Percentiles rank a stretch among this genome's conserved stretches.
Evolutionary conservation across 2,329 filamentous ascomycete genomes (phyloP).

Genomic region (Venturia carpophila): DNA sequence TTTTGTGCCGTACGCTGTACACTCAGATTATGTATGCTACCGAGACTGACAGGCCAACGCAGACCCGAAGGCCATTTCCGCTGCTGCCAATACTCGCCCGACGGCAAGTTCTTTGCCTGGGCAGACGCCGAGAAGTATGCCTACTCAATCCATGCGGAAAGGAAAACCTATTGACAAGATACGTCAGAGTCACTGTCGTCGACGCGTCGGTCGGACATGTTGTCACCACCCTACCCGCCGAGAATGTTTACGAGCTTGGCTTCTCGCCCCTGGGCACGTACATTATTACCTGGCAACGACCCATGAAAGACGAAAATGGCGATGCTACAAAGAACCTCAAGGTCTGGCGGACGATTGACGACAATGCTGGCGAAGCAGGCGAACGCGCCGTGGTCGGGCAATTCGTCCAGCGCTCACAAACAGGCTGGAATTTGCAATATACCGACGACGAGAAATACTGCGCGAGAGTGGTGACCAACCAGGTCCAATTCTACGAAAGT

Average conservation of each 20-base stretch:
- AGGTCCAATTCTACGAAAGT: constrained; percentile 95
- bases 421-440: constrained; percentile 96
- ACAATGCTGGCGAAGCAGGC: constrained; percentile 40
- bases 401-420: constrained; percentile 94
- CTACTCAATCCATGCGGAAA: background rate
- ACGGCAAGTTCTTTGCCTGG: constrained; percentile 94
- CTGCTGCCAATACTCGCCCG: constrained; percentile 91
- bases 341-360: constrained; percentile 81
- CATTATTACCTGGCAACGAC: constrained; percentile 93
- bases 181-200: constrained; percentile 64
- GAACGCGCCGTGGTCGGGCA: constrained; percentile 52
- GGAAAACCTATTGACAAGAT: constrained; percentile 20
- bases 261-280: constrained; percentile 92
- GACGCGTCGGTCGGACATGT: constrained; percentile 70
- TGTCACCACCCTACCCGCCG: constrained; percentile 65
- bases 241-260: constrained; percentile 86
- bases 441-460: constrained; percentile 89
- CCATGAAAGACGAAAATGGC: constrained; percentile 84
- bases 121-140: constrained; percentile 68
- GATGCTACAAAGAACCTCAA: constrained; percentile 95
- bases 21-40: no score
- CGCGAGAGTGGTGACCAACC: constrained; percentile 88
- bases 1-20: constrained; percentile 50
- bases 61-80: constrained; percentile 90
- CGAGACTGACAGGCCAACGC: constrained; percentile 16